phyloP scores from a whole-genome alignment of 1,284 basidiomycete species.

The Neolentinus lepideus region DNA sequence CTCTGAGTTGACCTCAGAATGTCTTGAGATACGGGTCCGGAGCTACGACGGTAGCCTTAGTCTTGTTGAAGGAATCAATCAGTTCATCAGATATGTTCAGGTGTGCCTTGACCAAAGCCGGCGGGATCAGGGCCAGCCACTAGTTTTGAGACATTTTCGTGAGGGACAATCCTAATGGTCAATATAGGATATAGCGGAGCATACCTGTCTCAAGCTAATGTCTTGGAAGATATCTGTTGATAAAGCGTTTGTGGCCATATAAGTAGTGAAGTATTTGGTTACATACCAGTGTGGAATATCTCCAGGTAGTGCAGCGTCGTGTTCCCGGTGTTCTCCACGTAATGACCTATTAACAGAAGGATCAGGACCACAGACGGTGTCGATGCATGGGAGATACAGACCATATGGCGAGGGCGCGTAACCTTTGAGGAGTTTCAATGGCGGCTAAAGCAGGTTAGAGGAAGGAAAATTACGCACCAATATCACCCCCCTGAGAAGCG shows the following conservation, averaged over 20 bases:
- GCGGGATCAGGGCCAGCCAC: conserved; percentile 64
- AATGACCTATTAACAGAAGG: conserved; percentile 37
- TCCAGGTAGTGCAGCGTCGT: conserved; percentile 56
- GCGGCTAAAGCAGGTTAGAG: neutral
- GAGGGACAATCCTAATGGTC: neutral
- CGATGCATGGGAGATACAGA: conserved; percentile 12
- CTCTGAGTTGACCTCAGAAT: neutral
- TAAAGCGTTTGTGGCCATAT: neutral
- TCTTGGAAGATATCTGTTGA: conserved; percentile 48
- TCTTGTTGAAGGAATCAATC: conserved; percentile 45
- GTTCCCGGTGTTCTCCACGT: conserved; percentile 64
- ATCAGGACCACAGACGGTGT: neutral
- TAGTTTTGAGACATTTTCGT: conserved; percentile 15
- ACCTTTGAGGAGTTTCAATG: conserved; percentile 21
- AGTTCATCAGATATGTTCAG: conserved; percentile 46
- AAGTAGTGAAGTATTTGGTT: neutral
- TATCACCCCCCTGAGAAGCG: conserved; percentile 44
- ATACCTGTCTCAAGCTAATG: conserved; percentile 52
- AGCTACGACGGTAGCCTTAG: conserved; percentile 40
- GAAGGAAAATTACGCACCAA: conserved; percentile 30
- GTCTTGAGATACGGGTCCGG: neutral
- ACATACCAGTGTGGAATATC: conserved; percentile 50
- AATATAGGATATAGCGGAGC: conserved; percentile 1
- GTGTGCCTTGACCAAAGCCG: conserved; percentile 54
- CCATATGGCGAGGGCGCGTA: conserved; percentile 55